phyloP scores from a whole-genome alignment of 495 filamentous ascomycete species.

The Penicillium longicatenatum region DNA sequence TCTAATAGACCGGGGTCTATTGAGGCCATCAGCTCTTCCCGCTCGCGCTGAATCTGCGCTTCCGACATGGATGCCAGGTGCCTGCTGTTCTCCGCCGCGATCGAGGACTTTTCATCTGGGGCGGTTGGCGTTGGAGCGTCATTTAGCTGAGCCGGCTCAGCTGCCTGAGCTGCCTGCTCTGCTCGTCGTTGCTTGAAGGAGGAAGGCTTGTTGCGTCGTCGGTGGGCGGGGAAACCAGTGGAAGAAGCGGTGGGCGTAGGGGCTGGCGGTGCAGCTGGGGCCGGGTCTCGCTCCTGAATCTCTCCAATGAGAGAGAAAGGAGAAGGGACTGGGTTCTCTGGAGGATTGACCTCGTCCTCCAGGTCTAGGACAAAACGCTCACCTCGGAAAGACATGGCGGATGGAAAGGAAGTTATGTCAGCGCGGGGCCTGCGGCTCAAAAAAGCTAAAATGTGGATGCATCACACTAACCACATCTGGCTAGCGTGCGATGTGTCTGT shows the following conservation, averaged over 20 bases:
- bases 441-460: conserved; percentile 39
- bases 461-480: conserved; percentile 16
- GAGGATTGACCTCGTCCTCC: conserved; percentile 36
- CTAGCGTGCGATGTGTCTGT: conserved; percentile 11
- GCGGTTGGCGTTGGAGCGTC: conserved; percentile 6
- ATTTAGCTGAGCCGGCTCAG: neutral
- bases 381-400: conserved; percentile 59
- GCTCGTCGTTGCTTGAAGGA: conserved; percentile 74
- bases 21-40: conserved; percentile 68
- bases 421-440: conserved; percentile 46
- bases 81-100: conserved; percentile 80
- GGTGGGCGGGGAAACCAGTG: conserved; percentile 86
- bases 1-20: conserved; percentile 74
- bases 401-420: conserved; percentile 31
- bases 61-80: conserved; percentile 77
- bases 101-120: conserved; percentile 60
- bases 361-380: conserved; percentile 62
- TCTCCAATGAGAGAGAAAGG: conserved; percentile 65
- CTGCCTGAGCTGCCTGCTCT: conserved; percentile 8
- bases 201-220: conserved; percentile 69
- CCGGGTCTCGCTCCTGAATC: conserved; percentile 69
- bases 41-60: conserved; percentile 75
- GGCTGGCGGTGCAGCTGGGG: conserved; percentile 56
- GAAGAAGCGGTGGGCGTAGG: conserved; percentile 51
- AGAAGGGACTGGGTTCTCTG: conserved; percentile 24